A percentile compares a stretch with the other conserved stretches of the same genome.
phyloP scores from a whole-genome alignment of 495 filamentous ascomycete genomes.

The Rhypophila decipiens region DNA sequence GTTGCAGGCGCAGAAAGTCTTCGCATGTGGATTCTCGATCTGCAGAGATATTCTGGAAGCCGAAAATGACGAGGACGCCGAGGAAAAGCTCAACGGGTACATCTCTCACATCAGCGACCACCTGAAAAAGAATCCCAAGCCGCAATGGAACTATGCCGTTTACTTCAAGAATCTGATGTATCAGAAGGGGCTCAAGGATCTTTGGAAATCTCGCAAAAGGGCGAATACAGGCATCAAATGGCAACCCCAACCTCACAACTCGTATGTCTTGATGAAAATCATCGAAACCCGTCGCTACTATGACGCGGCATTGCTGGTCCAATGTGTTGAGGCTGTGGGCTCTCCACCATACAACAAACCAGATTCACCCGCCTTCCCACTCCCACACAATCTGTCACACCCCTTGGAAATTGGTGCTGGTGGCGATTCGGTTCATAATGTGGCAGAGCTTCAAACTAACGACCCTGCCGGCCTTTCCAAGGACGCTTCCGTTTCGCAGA shows the following conservation, averaged over 20 bases:
- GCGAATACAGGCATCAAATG: no score
- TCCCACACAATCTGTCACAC: no score
- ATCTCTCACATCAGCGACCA: constrained; percentile 22
- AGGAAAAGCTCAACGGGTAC: constrained; percentile 12
- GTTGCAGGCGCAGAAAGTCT: constrained; percentile 18
- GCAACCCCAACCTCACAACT: constrained; percentile 13
- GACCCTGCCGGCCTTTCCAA: no score
- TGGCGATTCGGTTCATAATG: no score
- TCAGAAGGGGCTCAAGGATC: constrained; percentile 5
- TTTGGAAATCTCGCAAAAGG: constrained; percentile 15
- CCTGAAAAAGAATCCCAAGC: constrained; percentile 13
- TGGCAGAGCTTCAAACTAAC: no score
- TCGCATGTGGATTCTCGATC: constrained; percentile 22
- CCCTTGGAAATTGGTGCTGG: no score
- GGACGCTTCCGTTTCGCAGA: no score
- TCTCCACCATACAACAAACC: constrained; percentile 5
- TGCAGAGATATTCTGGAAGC: constrained; percentile 20
- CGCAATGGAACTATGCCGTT: constrained; percentile 17
- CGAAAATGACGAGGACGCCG: constrained; percentile 7
- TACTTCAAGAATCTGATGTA: constrained; percentile 21
- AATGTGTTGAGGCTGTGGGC: constrained; percentile 9
- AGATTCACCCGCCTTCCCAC: no score
- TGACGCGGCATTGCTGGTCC: constrained; percentile 12
- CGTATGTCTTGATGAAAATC: constrained; percentile 15
- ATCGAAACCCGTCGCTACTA: constrained; percentile 18